Conservation (phyloP, 2,329 filamentous ascomycete species). For the Fusarium nematophilum region DNA sequence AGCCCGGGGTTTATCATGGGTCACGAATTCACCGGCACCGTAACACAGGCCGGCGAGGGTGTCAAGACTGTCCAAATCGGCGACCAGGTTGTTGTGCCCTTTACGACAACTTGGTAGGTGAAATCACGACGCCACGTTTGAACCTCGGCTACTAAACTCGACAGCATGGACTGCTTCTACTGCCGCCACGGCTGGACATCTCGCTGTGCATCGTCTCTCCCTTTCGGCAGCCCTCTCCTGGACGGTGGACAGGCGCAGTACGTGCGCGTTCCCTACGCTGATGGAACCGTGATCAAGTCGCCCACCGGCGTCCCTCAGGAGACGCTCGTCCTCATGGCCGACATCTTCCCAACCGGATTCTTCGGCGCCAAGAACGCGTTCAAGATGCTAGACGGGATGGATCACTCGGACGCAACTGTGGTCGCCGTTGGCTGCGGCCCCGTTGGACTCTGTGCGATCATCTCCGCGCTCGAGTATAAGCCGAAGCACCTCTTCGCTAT, state of each 20-base stretch:
- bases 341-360: slow-evolving; percentile 21
- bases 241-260: slow-evolving; percentile 21
- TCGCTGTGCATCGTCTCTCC: slow-evolving; percentile 2
- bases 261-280: slow-evolving; percentile 6
- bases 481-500: slow-evolving; percentile 10
- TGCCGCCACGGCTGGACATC: slow-evolving; percentile 9
- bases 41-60: slow-evolving; percentile 71
- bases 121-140: no score
- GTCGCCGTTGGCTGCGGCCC: slow-evolving; percentile 19
- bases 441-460: slow-evolving; percentile 14
- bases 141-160: no score
- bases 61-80: slow-evolving; percentile 44
- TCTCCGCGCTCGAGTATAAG: slow-evolving; percentile 3
- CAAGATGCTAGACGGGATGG: background rate
- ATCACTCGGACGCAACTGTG: background rate
- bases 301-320: background rate
- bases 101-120: no score
- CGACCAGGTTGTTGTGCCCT: slow-evolving; percentile 8
- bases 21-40: slow-evolving; percentile 83
- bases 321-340: slow-evolving; percentile 20
- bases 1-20: slow-evolving; percentile 72
- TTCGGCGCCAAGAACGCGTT: slow-evolving; percentile 67
- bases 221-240: slow-evolving; percentile 5
- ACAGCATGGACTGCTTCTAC: slow-evolving; percentile 17
- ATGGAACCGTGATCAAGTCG: slow-evolving; percentile 13